A percentile compares a stretch with the other conserved stretches of the same genome.
Evolutionary conservation across 805 yeast species (phyloP).

Genomic region (Yamadazyma tumulicola): DNA sequence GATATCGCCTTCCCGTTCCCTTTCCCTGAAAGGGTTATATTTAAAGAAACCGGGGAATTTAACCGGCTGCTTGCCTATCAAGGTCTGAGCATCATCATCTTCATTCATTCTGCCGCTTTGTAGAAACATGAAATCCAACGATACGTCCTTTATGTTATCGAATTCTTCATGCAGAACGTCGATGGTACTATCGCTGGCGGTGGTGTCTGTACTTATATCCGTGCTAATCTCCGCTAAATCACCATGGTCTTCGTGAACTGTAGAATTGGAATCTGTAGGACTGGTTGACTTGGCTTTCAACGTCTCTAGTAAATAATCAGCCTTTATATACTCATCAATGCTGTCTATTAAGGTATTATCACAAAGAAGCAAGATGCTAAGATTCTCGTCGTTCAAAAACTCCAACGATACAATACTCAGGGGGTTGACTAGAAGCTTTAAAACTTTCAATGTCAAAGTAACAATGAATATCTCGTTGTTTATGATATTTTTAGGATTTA

Average conservation of each 20-base stretch:
- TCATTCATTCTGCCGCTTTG: neutral
- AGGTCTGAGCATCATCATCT: conserved; percentile 13
- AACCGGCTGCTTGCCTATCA: conserved; percentile 3
- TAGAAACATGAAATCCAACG: conserved; percentile 6
- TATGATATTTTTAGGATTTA: conserved; percentile 7
- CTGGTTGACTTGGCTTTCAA: neutral
- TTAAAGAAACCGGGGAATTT: neutral
- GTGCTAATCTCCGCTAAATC: too few relatives aligned
- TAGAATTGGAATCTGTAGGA: conserved; percentile 5
- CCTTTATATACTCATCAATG: conserved; percentile 25
- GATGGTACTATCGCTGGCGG: conserved; percentile 17
- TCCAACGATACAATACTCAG: conserved; percentile 15
- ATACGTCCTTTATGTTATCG: neutral
- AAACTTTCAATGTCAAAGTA: conserved; percentile 21
- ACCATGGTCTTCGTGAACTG: conserved; percentile 4
- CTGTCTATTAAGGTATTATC: conserved; percentile 23
- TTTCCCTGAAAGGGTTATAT: neutral
- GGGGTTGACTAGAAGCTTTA: conserved; percentile 18
- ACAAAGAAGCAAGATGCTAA: conserved; percentile 24
- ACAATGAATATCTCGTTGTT: conserved; percentile 33
- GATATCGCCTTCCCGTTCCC: too few relatives aligned
- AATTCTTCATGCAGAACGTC: conserved; percentile 11
- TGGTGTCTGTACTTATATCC: too few relatives aligned
- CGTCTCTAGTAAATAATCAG: conserved; percentile 1
- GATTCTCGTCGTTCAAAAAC: conserved; percentile 30